Base-by-base conservation (phyloP, 495 filamentous ascomycete species). In the Lentithecium fluviatile region DNA sequence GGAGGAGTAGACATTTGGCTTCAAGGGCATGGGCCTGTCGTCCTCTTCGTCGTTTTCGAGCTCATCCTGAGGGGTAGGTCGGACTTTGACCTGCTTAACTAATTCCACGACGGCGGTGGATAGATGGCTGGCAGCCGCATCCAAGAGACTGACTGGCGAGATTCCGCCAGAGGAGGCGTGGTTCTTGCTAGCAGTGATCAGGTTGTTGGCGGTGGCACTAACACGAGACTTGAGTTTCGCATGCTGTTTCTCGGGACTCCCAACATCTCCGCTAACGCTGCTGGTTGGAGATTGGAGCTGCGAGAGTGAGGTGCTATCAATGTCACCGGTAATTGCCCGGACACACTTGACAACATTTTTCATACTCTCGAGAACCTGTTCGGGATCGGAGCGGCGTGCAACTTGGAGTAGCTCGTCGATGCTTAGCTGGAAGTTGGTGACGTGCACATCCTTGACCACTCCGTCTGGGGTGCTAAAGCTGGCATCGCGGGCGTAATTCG, bases 51-150 rank as follows among this genome's bases (percentile, higher is more conserved):
- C 88, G 19, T 89, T 87, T 45, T 93, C 86, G 17, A 90, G 70
- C 64, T 94, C 90, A 29, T 85, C 85, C 0, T 77, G 78, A 4
- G 86, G 82, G 1, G 89, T 92, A 7, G 88, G 78, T 15, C 88
- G 81, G 58, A 98, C 88, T 75, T 96, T 96, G 62, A 90, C 91
- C 10, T 83, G 76, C 45, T 87, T 86, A 29, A 96, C 76, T 17
- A 97, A 77, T 62, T 96, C 94, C 20, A 98, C 86, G 6, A 97
- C 81, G 2, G 90, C 85, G 5, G 88, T 84, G 10, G 88, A 88
- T 21, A 98, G 77, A 75, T 98, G 91, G 13, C 89, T 93, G n/a
- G 92, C 93, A 8, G 94, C 94, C 11, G 94, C 94, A 75, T 98
- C 94, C 15, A 98, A 78, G 20, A 98, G 75, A 2, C 90, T 95